A percentile compares a stretch with the other conserved stretches of the same genome.
These are phyloP conservation scores for Boletus coccyginus DNA, from an alignment of 768 basidiomycete genomes.

Conservation along the genomic window DNA sequence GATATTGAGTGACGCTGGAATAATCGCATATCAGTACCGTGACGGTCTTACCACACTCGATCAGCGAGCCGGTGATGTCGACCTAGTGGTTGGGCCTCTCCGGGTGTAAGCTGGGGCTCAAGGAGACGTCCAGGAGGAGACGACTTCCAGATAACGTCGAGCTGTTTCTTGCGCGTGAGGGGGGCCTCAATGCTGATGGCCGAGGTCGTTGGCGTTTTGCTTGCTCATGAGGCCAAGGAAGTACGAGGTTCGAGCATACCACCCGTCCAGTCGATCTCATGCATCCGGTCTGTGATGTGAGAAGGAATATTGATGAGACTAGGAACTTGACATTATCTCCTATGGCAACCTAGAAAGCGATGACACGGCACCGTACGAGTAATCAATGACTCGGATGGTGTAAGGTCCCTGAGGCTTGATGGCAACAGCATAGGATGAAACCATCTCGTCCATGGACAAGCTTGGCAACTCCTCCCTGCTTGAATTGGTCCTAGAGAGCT, in stretches of 20 bases:
- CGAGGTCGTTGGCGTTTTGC: too few relatives aligned
- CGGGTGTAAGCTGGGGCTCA: constrained; percentile 27
- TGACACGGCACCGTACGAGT: constrained; percentile 45
- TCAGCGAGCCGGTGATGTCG: constrained; percentile 23
- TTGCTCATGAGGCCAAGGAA: too few relatives aligned
- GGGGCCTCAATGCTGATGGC: too few relatives aligned
- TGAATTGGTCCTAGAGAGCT: too few relatives aligned
- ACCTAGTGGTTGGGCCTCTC: constrained; percentile 29
- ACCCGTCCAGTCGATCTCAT: too few relatives aligned
- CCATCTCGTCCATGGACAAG: constrained; percentile 32
- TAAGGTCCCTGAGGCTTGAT: constrained; percentile 31
- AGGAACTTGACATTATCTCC: constrained; percentile 39
- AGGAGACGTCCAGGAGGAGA: constrained; percentile 27
- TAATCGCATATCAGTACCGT: too few relatives aligned
- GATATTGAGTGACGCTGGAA: too few relatives aligned
- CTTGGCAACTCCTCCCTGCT: too few relatives aligned
- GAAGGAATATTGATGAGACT: constrained; percentile 43
- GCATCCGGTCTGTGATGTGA: constrained; percentile 17
- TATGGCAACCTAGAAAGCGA: constrained; percentile 38
- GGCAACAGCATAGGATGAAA: constrained; percentile 26
- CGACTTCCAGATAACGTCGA: constrained; percentile 20
- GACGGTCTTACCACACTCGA: too few relatives aligned
- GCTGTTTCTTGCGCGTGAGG: too few relatives aligned
- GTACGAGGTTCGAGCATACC: too few relatives aligned
- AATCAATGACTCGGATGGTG: constrained; percentile 34